phyloP scores from a whole-genome alignment of 208 protist species.

The Crithidia mellificae region DNA sequence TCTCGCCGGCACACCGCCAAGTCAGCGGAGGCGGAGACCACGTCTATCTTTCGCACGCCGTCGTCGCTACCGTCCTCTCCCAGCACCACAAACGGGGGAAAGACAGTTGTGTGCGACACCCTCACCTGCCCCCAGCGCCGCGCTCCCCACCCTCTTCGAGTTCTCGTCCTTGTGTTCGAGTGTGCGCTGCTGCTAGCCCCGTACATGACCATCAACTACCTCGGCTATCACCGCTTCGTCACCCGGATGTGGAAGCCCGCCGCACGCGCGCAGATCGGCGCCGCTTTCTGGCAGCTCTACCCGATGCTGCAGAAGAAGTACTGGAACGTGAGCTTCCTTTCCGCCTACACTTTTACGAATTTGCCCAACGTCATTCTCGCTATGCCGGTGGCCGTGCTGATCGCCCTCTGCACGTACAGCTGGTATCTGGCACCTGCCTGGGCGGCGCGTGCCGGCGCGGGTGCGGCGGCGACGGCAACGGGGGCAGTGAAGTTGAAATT shows the following conservation, averaged over 20 bases:
- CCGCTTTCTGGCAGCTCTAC: conserved; percentile 66
- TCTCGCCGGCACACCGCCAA: neutral
- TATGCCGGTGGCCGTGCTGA: conserved; percentile 46
- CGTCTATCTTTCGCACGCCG: neutral
- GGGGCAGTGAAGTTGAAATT: too few relatives aligned
- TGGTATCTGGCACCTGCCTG: conserved; percentile 34
- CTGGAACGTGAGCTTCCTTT: conserved; percentile 74
- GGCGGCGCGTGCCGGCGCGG: neutral
- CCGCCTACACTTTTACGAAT: conserved; percentile 62
- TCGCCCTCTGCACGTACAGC: conserved; percentile 23
- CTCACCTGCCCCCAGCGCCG: conserved; percentile 26
- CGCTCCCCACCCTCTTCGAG: conserved; percentile 44
- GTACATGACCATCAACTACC: conserved; percentile 59
- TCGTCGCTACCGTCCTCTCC: neutral
- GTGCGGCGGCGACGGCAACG: neutral
- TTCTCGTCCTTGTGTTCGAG: conserved; percentile 45
- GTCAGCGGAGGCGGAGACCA: neutral
- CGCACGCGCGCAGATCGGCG: conserved; percentile 21
- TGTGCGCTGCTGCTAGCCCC: conserved; percentile 43
- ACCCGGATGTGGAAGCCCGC: conserved; percentile 31
- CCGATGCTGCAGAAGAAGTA: conserved; percentile 71
- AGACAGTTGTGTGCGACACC: conserved; percentile 1
- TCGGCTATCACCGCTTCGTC: conserved; percentile 57
- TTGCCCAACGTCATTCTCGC: conserved; percentile 70
- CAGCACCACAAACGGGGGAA: neutral